Conservation (phyloP, 805 yeast genomes). For the Saturnispora serradocipensis region DNA sequence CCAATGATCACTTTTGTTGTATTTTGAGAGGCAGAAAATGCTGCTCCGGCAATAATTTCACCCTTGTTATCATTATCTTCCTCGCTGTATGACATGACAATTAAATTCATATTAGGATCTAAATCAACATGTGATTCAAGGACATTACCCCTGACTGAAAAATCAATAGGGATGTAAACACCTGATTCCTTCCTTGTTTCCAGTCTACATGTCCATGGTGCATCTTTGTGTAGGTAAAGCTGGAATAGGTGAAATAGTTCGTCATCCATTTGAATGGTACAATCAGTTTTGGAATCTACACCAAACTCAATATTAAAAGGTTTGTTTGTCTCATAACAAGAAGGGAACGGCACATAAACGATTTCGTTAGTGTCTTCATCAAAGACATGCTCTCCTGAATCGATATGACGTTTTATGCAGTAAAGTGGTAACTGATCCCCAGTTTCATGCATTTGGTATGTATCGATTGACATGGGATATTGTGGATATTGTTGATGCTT, state of each 20-base stretch:
- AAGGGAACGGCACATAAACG: slow-evolving; percentile 49
- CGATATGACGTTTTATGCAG: slow-evolving; percentile 62
- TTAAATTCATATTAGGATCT: slow-evolving; percentile 46
- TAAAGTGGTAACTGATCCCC: slow-evolving; percentile 41
- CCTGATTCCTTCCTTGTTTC: slow-evolving; percentile 39
- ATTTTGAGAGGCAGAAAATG: slow-evolving; percentile 53
- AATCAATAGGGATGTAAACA: slow-evolving; percentile 47
- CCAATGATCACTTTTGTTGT: slow-evolving; percentile 60
- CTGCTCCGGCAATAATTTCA: slow-evolving; percentile 44
- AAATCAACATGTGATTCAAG: slow-evolving; percentile 62
- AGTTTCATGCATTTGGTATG: slow-evolving; percentile 14
- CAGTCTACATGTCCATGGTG: slow-evolving; percentile 60
- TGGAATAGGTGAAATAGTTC: slow-evolving; percentile 65
- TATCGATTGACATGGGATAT: slow-evolving; percentile 14
- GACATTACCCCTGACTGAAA: slow-evolving; percentile 58
- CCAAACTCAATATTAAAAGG: slow-evolving; percentile 51
- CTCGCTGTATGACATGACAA: slow-evolving; percentile 19
- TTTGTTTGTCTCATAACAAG: slow-evolving; percentile 53
- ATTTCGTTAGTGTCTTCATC: slow-evolving; percentile 48
- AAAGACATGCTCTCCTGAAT: slow-evolving; percentile 66
- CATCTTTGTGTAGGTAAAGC: slow-evolving; percentile 67
- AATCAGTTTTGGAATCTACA: slow-evolving; percentile 40
- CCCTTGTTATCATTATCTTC: not conserved
- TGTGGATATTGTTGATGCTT: slow-evolving; percentile 22
- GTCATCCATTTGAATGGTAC: slow-evolving; percentile 56